Evolutionary conservation across 2,329 filamentous ascomycete genomes (phyloP), one percentile per base, ranked within the genome.

Genomic region (Aspergillus sp.): DNA sequence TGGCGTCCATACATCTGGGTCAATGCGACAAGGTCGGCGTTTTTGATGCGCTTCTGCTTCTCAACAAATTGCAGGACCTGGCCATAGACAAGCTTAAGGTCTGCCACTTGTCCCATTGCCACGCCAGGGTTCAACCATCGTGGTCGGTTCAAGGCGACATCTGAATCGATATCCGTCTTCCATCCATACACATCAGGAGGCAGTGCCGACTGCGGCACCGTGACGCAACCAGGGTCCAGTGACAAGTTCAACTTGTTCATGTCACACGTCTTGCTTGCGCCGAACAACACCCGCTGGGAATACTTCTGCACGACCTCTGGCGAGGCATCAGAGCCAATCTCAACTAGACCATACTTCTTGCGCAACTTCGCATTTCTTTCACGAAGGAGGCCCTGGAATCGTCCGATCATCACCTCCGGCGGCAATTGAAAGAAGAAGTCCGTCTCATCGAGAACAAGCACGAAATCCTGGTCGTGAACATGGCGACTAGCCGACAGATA

Each of bases 381-480:
- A n/a, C 71, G 67, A 15, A 78, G 61, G 13, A 81, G 66, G 12
- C 72, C 67, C 53, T 82, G 78, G 62, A 85, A 87, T 39, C 83
- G 75, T 53, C 77, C 68, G 22, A 87, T 75, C 53, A 86, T 67
- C 17, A 85, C 72, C 38, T 83, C 77, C 2, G 80, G 76, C 0
- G 82, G 81, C 2, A 86, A 69, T 61, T 87, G 84, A 50, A 85
- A 80, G 68, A 82, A 81, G 1, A 81, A 73, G 49, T 86, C 81
- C 60, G 80, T 76, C 1, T 78, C 81, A 60, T 86, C 83, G 5
- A 83, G 73, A 42, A 86, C 72, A 49, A 86, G 65, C 6, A 85
- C 75, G 23, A 88, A 64, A 60, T 87, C 84, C 17, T 80, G 71
- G 48, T 82, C 73, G 20, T 72, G 67, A 15, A 79, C 70, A n/a